A percentile compares a stretch with the other conserved stretches of the same genome.
Evolutionary conservation across 306 rosid species (phyloP).

Genomic region (Luffa aegyptiaca): DNA sequence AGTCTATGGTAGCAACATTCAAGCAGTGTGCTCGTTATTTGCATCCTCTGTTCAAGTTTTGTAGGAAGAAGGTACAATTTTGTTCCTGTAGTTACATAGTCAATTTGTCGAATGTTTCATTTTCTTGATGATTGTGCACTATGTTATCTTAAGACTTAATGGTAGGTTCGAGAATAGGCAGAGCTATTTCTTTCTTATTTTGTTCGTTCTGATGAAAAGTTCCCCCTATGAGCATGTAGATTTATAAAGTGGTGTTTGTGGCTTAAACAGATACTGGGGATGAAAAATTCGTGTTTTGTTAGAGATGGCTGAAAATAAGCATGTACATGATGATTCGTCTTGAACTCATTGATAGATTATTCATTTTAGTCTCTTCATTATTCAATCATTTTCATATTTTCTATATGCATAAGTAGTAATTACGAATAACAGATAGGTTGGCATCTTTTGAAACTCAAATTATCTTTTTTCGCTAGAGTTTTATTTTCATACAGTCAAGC

Average conservation of each 20-base stretch:
- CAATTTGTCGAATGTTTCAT: not conserved
- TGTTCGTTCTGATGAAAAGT: not conserved
- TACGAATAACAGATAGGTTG: too few relatives aligned
- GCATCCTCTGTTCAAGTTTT: constrained; percentile 84
- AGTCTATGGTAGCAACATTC: constrained; percentile 89
- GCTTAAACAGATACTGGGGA: not conserved
- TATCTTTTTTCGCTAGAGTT: too few relatives aligned
- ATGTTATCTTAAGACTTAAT: not conserved
- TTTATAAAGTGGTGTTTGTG: not conserved
- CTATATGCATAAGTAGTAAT: not conserved
- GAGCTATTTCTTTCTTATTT: not conserved
- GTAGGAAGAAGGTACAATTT: constrained; percentile 78
- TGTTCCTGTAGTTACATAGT: not conserved
- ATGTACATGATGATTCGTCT: not conserved
- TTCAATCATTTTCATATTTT: not conserved
- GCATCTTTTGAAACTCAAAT: too few relatives aligned
- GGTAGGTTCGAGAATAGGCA: not conserved
- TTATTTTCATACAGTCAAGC: too few relatives aligned
- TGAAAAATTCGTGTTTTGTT: not conserved
- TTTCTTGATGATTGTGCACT: not conserved
- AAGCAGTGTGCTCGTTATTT: constrained; percentile 95
- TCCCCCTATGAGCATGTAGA: not conserved
- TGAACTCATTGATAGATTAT: not conserved
- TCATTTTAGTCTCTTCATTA: not conserved
- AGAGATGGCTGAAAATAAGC: not conserved